phyloP scores from a whole-genome alignment of 371 early-diverging fungal species.

The Ecytonucleospora hepatopenaei region DNA sequence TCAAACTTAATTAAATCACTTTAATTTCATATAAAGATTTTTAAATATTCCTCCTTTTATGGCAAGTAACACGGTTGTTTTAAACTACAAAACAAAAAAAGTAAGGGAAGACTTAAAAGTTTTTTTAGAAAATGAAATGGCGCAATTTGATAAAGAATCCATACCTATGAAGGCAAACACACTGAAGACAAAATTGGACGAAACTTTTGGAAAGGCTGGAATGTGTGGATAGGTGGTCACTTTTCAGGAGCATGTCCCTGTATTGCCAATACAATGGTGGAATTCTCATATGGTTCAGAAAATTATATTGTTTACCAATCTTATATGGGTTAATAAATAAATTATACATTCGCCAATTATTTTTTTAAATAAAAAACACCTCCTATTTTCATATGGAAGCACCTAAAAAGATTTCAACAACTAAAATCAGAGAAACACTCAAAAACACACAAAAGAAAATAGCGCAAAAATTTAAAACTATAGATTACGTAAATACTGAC shows the following conservation, averaged over 20 bases:
- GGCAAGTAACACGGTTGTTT: not conserved
- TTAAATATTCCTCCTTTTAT: too few species aligned
- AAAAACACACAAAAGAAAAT: slow-evolving; percentile 31
- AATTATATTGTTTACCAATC: slow-evolving; percentile 12
- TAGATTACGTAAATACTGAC: slow-evolving; percentile 48
- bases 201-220: slow-evolving; percentile 52
- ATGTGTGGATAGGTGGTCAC: slow-evolving; percentile 51
- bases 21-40: too few species aligned
- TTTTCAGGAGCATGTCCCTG: slow-evolving; percentile 48
- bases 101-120: slow-evolving; percentile 1
- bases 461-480: slow-evolving; percentile 36
- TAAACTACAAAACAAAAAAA: not conserved
- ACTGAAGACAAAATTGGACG: slow-evolving; percentile 45
- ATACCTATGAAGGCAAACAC: slow-evolving; percentile 7
- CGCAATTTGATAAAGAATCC: not conserved
- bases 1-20: too few species aligned
- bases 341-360: not conserved
- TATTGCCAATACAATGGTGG: slow-evolving; percentile 23
- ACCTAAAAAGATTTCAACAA: not conserved
- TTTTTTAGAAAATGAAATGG: not conserved
- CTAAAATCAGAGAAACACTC: slow-evolving; percentile 1
- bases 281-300: not conserved
- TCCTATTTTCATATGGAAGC: not conserved
- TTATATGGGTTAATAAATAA: slow-evolving; percentile 2
- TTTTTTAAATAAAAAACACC: not conserved